phyloP scores from a whole-genome alignment of 1,139 yeast genomes.

The Scheffersomyces illinoinensis region DNA sequence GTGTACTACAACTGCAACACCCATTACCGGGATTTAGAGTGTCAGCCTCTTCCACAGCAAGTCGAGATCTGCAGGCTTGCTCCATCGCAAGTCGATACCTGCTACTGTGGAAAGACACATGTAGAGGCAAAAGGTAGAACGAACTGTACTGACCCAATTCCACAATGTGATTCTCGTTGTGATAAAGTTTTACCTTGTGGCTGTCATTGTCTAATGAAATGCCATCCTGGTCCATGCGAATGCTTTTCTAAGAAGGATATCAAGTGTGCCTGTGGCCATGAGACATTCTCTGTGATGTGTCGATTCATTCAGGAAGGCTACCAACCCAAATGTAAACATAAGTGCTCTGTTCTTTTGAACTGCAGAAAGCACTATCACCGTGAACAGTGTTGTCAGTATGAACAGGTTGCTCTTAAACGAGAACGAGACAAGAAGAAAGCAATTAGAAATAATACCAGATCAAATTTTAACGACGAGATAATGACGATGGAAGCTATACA shows the following conservation, averaged over 20 bases:
- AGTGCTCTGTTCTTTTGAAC: constrained; percentile 73
- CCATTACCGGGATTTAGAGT: constrained; percentile 58
- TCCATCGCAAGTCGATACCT: constrained; percentile 58
- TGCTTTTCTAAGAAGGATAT: constrained; percentile 52
- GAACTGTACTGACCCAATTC: constrained; percentile 73
- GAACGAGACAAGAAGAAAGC: constrained; percentile 59
- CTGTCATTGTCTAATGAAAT: constrained; percentile 61
- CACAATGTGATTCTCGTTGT: constrained; percentile 69
- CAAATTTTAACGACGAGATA: constrained; percentile 44
- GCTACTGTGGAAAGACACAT: constrained; percentile 74
- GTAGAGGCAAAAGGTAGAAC: constrained; percentile 34
- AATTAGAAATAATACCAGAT: constrained; percentile 40
- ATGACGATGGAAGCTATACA: constrained; percentile 75
- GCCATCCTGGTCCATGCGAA: constrained; percentile 79
- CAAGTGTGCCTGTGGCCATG: constrained; percentile 55
- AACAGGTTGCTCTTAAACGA: constrained; percentile 61
- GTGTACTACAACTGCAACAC: constrained; percentile 63
- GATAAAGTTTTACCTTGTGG: constrained; percentile 71
- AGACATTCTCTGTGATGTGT: constrained; percentile 63
- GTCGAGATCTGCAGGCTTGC: constrained; percentile 59
- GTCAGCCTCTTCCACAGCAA: constrained; percentile 53
- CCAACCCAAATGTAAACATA: constrained; percentile 65
- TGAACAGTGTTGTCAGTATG: constrained; percentile 68
- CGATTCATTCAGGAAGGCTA: constrained; percentile 50
- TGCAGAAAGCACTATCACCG: constrained; percentile 83